Evolutionary conservation across 1,139 yeast genomes (phyloP), one percentile per base, ranked within the genome.

Genomic region (Kodamaea arcana): DNA sequence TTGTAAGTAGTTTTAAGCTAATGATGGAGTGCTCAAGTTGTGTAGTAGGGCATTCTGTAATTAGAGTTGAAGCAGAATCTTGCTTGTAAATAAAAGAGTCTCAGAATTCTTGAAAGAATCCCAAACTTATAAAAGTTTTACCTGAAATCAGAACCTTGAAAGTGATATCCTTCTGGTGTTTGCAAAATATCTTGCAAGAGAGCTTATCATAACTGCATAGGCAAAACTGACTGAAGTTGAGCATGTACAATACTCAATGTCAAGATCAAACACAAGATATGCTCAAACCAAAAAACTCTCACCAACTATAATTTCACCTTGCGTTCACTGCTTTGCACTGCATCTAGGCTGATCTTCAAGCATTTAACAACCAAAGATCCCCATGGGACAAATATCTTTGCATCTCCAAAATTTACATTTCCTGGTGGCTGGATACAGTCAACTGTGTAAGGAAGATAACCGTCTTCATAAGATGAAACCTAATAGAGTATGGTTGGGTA

Each of bases 401-500:
- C 22, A 18, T 18, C 9, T 18, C 9, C 22, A 9, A 18, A 18
- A 18, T 6, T 18, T 9, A 18, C 6, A 9, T 18, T 18, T 9
- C 22, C 22, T 7, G 22, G 9, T 7, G 22, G 22, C 9, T 18
- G 6, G 9, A 7, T 9, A 9, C 22, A 18, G 9, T 18, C 22
- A 18, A 18, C 22, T 27, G 30, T 18, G 9, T 18, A 37, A 11
- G 26, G 31, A 7, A 18, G 9, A 6, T 6, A 18, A 18, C 9
- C 9, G 9, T 6, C 6, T 7, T 18, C 30, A 21, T n/a, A 28
- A 16, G 4, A 15, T 12, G 36, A 26, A 14, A 25, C 18, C 7
- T 11, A 11, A 15, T 27, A 31, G 9, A 20, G 51, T 1, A 47
- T 32, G 15, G 86, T 83, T 2, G 78, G 53, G 43, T 70, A 72